Base-by-base conservation (phyloP, 805 yeast species). In the Yarrowia divulgata region DNA sequence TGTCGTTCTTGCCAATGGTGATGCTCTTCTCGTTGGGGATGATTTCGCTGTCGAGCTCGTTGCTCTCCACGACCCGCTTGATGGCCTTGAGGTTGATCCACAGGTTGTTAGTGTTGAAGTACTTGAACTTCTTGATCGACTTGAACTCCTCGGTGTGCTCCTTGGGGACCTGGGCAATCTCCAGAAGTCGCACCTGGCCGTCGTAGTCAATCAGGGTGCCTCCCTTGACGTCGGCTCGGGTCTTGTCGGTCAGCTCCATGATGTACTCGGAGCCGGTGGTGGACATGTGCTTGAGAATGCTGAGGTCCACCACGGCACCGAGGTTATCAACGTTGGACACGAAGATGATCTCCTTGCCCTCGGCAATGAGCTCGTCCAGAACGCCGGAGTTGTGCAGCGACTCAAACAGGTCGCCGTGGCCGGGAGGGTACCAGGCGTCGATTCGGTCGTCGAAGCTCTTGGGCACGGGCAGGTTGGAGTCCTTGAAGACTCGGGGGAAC, bases 151-250 rank as follows among this genome's bases (percentile, higher is more conserved):
- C 98, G 71, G 92, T 94, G 79, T 94, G 98, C 79, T 93, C 98
- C 81, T 93, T 93, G 79, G 98, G 98, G 72, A 94, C 99, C 84
- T 94, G 99, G 50, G 97, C 97, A 75, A 95, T 94, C 82, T 95
- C 98, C 76, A 95, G 86, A 77, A 95, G 86, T 81, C 97, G 88
- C 71, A 95, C 97, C 77, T 90, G 88, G 72, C 98, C 98, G 74
- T 92, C 94, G 81, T 95, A 95, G 81, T 92, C 92, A 80, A 95
- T 93, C 80, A 95, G 87, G 73, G 98, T 95, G 84, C 98, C 99
- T 84, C 99, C 99, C 83, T 95, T 95, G 77, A 95, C 99, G 80
- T 95, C 99, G 43, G 99, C 99, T 81, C 98, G 89, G 66, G 99
- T 95, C 84, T 95, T 95, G 82, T 94, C 97, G 68, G 99, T 95